Conservation (phyloP, 208 protist genomes). For the Leishmania major region DNA sequence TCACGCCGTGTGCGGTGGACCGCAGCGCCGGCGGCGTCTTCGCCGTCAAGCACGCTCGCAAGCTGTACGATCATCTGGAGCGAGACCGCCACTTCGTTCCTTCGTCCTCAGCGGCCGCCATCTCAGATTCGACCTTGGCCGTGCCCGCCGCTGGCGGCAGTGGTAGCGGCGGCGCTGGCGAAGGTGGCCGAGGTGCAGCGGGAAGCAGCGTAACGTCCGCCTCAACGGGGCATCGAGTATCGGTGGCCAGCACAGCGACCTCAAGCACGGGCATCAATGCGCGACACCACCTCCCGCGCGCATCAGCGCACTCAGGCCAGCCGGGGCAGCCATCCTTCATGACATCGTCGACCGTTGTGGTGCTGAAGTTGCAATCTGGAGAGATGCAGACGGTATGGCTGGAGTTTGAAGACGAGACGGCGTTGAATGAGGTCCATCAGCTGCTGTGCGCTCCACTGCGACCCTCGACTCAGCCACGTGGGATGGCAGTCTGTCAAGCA, state of each 20-base stretch:
- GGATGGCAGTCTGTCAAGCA: neutral
- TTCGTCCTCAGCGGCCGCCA: neutral
- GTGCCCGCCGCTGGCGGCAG: slow-evolving; percentile 8
- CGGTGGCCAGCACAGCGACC: neutral
- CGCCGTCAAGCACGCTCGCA: slow-evolving; percentile 24
- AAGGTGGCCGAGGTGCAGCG: neutral
- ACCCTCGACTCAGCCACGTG: neutral
- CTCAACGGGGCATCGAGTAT: neutral
- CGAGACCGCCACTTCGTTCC: neutral
- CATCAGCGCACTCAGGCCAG: neutral
- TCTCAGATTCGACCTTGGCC: neutral
- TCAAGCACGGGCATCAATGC: neutral
- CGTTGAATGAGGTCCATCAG: slow-evolving; percentile 26
- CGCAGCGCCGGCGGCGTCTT: slow-evolving; percentile 32
- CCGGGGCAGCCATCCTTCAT: neutral
- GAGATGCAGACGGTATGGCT: slow-evolving; percentile 37
- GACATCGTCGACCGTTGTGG: slow-evolving; percentile 6
- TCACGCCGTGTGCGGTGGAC: slow-evolving; percentile 30
- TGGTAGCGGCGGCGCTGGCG: slow-evolving; percentile 1
- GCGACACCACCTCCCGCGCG: neutral
- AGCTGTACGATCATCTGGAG: slow-evolving; percentile 21
- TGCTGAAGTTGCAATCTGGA: slow-evolving; percentile 29
- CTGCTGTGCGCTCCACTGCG: slow-evolving; percentile 24
- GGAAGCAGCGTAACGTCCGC: neutral
- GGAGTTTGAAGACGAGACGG: slow-evolving; percentile 28